Evolutionary conservation across 78 protist species (phyloP).

Genomic region (Planoprotostelium fungivorum): DNA sequence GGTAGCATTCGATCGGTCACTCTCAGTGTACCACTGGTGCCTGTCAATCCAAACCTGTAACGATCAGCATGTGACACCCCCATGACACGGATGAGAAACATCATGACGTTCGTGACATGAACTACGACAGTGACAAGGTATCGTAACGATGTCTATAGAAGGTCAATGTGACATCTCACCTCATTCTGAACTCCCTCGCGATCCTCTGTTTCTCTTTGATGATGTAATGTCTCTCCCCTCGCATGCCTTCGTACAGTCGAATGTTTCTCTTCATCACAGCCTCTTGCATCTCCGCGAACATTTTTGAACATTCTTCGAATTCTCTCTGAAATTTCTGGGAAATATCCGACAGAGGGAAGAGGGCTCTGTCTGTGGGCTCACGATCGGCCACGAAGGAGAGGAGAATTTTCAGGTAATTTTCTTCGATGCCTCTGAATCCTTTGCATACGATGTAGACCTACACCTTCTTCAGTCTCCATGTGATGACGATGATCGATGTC

Average conservation of each 20-base stretch:
- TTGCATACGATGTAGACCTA: conserved; percentile 18
- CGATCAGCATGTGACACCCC: not conserved
- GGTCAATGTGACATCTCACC: too few species aligned
- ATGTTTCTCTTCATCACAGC: not conserved
- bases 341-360: not conserved
- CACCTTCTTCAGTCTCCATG: too few species aligned
- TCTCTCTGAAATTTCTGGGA: not conserved
- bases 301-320: not conserved
- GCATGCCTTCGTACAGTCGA: not conserved
- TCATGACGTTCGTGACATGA: too few species aligned
- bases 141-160: too few species aligned
- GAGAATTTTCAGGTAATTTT: not conserved
- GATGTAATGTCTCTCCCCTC: not conserved
- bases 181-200: not conserved
- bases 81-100: too few species aligned
- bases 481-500: not conserved
- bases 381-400: not conserved
- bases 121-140: not conserved
- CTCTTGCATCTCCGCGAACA: not conserved
- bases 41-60: not conserved
- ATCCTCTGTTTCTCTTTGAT: not conserved
- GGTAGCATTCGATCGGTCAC: not conserved
- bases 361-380: not conserved
- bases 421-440: not conserved
- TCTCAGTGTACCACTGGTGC: too few species aligned